These are phyloP conservation scores for Carex kokanica DNA, from an alignment of 176 grass and related monocot species.

Conservation along the genomic window DNA sequence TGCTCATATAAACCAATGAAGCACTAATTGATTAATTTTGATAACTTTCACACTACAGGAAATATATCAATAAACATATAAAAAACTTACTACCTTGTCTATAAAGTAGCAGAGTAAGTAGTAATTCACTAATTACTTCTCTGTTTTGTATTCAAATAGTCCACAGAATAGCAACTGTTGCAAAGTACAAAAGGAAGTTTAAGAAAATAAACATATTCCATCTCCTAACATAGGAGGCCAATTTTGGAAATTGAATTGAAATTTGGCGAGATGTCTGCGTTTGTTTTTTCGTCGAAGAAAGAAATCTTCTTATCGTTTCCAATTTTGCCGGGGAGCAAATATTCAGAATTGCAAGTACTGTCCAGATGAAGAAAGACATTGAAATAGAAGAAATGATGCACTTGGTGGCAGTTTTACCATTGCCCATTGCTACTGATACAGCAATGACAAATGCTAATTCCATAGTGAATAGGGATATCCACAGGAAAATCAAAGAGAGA, in stretches of 20 bases:
- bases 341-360: not conserved
- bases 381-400: not conserved
- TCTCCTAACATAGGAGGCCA: not conserved
- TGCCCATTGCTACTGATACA: not conserved
- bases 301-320: not conserved
- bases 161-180: not conserved
- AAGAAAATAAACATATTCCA: not conserved
- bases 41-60: no score
- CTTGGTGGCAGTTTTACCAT: not conserved
- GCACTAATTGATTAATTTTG: no score
- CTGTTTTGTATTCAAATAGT: not conserved
- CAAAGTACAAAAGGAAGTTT: not conserved
- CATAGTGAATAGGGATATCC: constrained; percentile 40
- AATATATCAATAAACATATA: no score
- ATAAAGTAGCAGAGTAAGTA: no score
- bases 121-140: not conserved
- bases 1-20: no score
- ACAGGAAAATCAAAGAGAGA: constrained; percentile 31
- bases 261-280: not conserved
- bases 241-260: not conserved
- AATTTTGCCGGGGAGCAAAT: not conserved
- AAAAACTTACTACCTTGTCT: no score
- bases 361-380: not conserved
- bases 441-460: constrained; percentile 33
- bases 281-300: not conserved